A percentile compares a stretch with the other conserved stretches of the same genome.
phyloP scores from a whole-genome alignment of 257 asterid genomes.

The Parsonsia alboflavescens region DNA sequence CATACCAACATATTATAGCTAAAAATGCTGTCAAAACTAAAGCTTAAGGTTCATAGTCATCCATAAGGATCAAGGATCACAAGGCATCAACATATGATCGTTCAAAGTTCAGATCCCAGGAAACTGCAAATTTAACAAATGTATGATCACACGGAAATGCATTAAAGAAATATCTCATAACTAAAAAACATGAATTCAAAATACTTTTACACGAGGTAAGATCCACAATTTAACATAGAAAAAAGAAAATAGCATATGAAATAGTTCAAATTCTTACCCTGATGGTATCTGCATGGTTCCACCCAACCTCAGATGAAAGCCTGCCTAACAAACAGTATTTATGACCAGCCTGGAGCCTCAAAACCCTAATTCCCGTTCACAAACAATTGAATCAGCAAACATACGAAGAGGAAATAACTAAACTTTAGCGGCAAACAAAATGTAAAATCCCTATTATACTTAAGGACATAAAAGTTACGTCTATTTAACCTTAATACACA shows the following conservation, averaged over 20 bases:
- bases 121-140: background rate
- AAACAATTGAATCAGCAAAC: background rate
- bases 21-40: background rate
- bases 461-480: background rate
- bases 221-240: background rate
- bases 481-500: background rate
- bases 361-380: slow-evolving; percentile 40
- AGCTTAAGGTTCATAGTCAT: background rate
- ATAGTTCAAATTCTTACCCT: slow-evolving; percentile 27
- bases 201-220: background rate
- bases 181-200: background rate
- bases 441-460: background rate
- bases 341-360: slow-evolving; percentile 89
- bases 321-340: slow-evolving; percentile 72
- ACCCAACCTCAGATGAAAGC: slow-evolving; percentile 80
- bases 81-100: background rate
- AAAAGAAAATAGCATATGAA: background rate
- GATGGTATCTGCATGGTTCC: slow-evolving; percentile 75
- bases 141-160: background rate
- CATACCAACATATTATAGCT: background rate
- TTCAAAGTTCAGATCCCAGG: background rate
- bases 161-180: background rate
- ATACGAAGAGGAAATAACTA: background rate
- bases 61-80: background rate
- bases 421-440: too few species aligned